Base-by-base conservation (phyloP, 2,329 filamentous ascomycete genomes). In the Endocalyx cinctus region DNA sequence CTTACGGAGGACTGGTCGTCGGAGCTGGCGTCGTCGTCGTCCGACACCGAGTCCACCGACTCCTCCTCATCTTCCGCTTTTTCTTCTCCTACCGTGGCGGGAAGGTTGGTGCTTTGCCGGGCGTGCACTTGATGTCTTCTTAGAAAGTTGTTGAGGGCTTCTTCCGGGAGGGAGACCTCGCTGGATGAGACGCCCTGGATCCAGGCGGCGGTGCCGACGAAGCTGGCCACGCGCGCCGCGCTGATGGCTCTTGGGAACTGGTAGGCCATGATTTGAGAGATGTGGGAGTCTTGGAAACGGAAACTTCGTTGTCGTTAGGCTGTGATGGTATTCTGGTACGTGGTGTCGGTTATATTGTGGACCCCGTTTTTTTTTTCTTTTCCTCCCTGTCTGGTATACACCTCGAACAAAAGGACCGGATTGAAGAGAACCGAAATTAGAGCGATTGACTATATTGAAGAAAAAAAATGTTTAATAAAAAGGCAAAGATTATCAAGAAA, bases 141-240 rank as follows among this genome's bases (percentile, higher is more conserved):
- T 4, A 50, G 45, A 33, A 50, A 50, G 33, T 50, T 48, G 33
- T 48, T 34, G 11, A 50, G 40, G 13, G 43, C 43, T 6, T 50
- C 41, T 16, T 38, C 36, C 4, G 47, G 45, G 14, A 50, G 22
- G 17, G 36, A 42, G 28, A 39, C 47, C 16, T 42, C 41, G 20
- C 37, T 42, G 3, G 41, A 43, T 35, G 37, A 34, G 23, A 37
- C 33, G 27, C 47, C 45, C 18, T 48, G 47, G 29, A 50, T 45
- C 47, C 47, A 50, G 10, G 47, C 47, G n/a, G 47, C 47, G 5
- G 47, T 50, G 37, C 43, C 47, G 37, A 50, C 38, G 34, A 50
- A 48, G 17, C 38, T 41, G 17, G 45, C 43, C 19, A 48, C 18
- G 41, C 45, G 45, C 38, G 46, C 47, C 27, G 50, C 51, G 40